Evolutionary conservation across 2,329 filamentous ascomycete genomes (phyloP).

Genomic region (Plectosphaerella sp.): DNA sequence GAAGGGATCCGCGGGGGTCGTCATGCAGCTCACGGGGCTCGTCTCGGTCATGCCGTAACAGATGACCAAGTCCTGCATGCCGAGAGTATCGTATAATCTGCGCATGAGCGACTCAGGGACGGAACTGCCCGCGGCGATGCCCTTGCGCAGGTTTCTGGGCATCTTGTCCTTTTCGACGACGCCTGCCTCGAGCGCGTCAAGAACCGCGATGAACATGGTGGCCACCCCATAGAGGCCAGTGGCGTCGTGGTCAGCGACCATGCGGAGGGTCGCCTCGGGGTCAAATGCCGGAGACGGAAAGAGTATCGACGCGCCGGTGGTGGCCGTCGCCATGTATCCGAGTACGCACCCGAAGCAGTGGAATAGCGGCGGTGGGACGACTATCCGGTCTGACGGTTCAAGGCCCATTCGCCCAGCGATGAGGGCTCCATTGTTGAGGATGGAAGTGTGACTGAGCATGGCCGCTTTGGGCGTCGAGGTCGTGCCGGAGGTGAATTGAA

Average conservation of each 20-base stretch:
- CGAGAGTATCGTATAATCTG: constrained; percentile 67
- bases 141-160: constrained; percentile 61
- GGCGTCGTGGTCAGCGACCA: constrained; percentile 47
- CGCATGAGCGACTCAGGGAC: constrained; percentile 80
- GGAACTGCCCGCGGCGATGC: constrained; percentile 84
- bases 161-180: constrained; percentile 19
- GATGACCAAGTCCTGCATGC: constrained; percentile 79
- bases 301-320: constrained; percentile 71
- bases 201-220: constrained; percentile 89
- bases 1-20: constrained; percentile 68
- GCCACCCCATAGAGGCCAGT: constrained; percentile 80
- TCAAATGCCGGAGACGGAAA: constrained; percentile 88
- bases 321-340: constrained; percentile 94
- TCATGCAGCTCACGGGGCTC: constrained; percentile 75
- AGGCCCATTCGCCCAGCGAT: constrained; percentile 86
- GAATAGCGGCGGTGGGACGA: constrained; percentile 82
- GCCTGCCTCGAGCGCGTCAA: constrained; percentile 64
- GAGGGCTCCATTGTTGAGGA: constrained; percentile 85
- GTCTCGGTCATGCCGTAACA: constrained; percentile 98
- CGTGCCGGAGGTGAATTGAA: constrained; percentile 96
- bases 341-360: constrained; percentile 88
- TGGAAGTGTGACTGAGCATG: constrained; percentile 77
- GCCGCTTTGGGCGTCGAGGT: constrained; percentile 89
- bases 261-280: constrained; percentile 63
- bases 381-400: constrained; percentile 67